phyloP scores from a whole-genome alignment of 2,329 filamentous ascomycete genomes.

The Colletotrichum tamarilloi region DNA sequence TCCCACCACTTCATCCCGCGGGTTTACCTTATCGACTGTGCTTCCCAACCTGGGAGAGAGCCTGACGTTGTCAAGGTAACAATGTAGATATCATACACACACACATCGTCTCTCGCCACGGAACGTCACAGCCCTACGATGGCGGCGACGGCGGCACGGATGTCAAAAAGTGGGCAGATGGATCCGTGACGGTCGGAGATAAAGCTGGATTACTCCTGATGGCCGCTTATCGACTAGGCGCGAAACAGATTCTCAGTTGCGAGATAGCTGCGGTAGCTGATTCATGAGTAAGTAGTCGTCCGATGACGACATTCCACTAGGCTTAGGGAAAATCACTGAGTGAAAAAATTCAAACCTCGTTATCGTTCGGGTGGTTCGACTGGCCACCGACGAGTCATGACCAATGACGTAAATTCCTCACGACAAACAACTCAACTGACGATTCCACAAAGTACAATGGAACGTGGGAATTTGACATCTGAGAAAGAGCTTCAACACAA shows the following conservation, averaged over 20 bases:
- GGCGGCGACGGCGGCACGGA: neutral
- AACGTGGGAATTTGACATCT: neutral
- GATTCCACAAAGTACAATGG: neutral
- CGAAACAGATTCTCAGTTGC: neutral
- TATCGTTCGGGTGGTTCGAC: neutral
- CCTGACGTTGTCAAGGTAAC: no score
- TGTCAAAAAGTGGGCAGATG: neutral
- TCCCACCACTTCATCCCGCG: neutral
- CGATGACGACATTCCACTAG: slow-evolving; percentile 14
- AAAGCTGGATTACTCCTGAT: neutral
- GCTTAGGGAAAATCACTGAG: neutral
- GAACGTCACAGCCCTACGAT: slow-evolving; percentile 18
- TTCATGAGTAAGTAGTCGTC: neutral
- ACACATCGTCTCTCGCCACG: neutral
- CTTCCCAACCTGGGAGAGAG: no score
- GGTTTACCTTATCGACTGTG: neutral
- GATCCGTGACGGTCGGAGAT: neutral
- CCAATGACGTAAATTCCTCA: slow-evolving; percentile 26
- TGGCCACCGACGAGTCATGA: slow-evolving; percentile 31
- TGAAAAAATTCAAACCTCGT: neutral
- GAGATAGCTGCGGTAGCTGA: neutral
- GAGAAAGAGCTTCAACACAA: neutral
- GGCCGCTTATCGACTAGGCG: neutral
- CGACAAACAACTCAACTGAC: neutral
- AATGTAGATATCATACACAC: no score